Evolutionary conservation across 345 rosid species (phyloP).

Genomic region (Gossypium rotundifolium): DNA sequence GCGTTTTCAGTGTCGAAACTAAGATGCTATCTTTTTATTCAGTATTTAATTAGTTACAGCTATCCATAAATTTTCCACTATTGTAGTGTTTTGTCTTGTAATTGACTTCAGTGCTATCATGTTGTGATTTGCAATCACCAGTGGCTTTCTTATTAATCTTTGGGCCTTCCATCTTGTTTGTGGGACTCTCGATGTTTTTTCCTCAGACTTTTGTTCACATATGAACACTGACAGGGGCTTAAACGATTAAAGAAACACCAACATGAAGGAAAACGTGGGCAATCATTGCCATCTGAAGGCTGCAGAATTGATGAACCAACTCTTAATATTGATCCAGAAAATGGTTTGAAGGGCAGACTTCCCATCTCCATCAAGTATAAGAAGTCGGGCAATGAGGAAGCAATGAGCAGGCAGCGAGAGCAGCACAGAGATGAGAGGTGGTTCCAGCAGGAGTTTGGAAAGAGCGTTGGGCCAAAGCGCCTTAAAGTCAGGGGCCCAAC

Average conservation of each 20-base stretch:
- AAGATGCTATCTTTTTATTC: neutral
- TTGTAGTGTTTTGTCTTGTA: neutral
- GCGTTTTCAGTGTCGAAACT: neutral
- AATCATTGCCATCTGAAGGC: constrained; percentile 18
- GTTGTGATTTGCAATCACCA: neutral
- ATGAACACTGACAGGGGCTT: constrained; percentile 31
- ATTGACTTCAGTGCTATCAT: neutral
- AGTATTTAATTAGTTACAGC: neutral
- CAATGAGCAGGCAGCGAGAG: constrained; percentile 26
- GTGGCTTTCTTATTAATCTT: neutral
- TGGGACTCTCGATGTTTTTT: neutral
- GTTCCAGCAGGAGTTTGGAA: constrained; percentile 28
- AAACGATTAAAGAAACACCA: constrained; percentile 58
- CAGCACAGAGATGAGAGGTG: constrained; percentile 26
- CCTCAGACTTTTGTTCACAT: neutral
- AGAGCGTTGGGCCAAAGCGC: constrained; percentile 49
- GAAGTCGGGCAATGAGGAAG: constrained; percentile 31
- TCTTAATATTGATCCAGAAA: constrained; percentile 11
- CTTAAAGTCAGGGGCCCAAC: constrained; percentile 54
- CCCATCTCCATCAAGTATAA: constrained; percentile 46
- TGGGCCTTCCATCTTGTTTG: neutral
- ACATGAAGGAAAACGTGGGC: constrained; percentile 32
- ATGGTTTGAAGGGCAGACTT: constrained; percentile 27
- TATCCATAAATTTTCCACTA: neutral
- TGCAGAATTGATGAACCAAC: constrained; percentile 27